Base-by-base conservation (phyloP, 495 filamentous ascomycete species). In the Penicillium pulvis region DNA sequence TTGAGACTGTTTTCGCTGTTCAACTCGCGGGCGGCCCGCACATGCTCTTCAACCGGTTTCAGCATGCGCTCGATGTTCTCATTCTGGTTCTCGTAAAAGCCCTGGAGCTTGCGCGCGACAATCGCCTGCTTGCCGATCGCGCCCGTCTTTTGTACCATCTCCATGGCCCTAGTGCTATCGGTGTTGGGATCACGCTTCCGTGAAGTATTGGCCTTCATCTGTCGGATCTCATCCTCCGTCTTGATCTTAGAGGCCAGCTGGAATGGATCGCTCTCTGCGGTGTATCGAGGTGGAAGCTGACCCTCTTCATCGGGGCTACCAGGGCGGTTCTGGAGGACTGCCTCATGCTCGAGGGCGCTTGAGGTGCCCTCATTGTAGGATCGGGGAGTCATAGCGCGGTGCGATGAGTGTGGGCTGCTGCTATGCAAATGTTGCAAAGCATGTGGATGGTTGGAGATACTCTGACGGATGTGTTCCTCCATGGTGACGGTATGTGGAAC, bases 51-150 rank as follows among this genome's bases (percentile, higher is more conserved):
- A 3, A 98, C 92, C 7, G 90, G 90, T 71, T 94, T 97, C 56
- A 98, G 81, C 75, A 98, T 82, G 16, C 89, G 84, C 76, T 95
- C 84, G 65, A 98, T 98, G 62, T 90, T 93, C 72, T 91, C 89
- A 68, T 98, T 98, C 73, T 98, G 94, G 19, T 78, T 81, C 64
- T 92, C 82, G 76, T 98, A 98, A 78, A 97, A 98, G 24, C 85
- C 83, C 59, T 90, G 81, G 9, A 98, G 71, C 60, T 87, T 89
- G 33, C 81, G 84, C 7, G 90, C 56, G 58, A 68, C 57, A 59
- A 79, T 51, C 51, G 75, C 68, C 54, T 72, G 56, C 68, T 71
- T 67, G 51, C 60, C 58, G 52, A 55, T 45, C 11, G 51, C 55
- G 47, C 62, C 53, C 24, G 69, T 51, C 54, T 58, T 49, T 8